Base-by-base conservation (phyloP, 1,284 basidiomycete species). In the Austropuccinia psidii region DNA sequence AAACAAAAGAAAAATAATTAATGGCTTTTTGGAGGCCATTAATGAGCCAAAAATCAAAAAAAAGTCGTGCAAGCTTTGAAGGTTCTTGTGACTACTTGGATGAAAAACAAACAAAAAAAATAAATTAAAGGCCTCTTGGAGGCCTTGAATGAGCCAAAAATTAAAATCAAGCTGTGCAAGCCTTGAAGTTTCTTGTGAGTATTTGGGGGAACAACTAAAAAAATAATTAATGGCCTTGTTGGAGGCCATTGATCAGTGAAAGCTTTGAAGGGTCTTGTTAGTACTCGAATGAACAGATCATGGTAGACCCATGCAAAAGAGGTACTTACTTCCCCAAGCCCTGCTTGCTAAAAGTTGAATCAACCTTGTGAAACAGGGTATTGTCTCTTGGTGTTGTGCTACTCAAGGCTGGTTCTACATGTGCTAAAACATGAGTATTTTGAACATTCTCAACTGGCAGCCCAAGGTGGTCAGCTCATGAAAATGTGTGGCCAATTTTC, bases 401-500 rank as follows among this genome's bases (percentile, higher is more conserved):
- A 19, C 19, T 19, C 9, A 47, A 54, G 37, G 50, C 62, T 11
- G 21, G 29, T 77, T 61, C 79, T 33, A 98, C 93, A 79, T 96
- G 91, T 4, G 96, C 95, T 7, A 94, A 91, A 52, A 98, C 95
- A 78, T 98, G 94, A 43, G 96, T 81, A 80, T 98, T 99, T 81
- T 91, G 90, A 67, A 98, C 94, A 77, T 94, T 90, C 0, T 85
- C 76, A 35, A 95, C 84, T 81, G 93, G 87, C 80, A 88, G 67
- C 93, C 90, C 13, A 99, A 85, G 0, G 89, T 88, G 0, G 96
- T 98, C 21, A 99, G 84, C 80, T 99, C 96, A 81, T 98, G 95
- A 83, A 98, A 99, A 80, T 98, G 94, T 0, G 95, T 97, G 0
- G 96, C 96, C 79, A 99, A 99, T n/a, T 6, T 98, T 84, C 79